Base-by-base conservation (phyloP, 1,284 basidiomycete genomes). In the Kwoniella shivajii region DNA sequence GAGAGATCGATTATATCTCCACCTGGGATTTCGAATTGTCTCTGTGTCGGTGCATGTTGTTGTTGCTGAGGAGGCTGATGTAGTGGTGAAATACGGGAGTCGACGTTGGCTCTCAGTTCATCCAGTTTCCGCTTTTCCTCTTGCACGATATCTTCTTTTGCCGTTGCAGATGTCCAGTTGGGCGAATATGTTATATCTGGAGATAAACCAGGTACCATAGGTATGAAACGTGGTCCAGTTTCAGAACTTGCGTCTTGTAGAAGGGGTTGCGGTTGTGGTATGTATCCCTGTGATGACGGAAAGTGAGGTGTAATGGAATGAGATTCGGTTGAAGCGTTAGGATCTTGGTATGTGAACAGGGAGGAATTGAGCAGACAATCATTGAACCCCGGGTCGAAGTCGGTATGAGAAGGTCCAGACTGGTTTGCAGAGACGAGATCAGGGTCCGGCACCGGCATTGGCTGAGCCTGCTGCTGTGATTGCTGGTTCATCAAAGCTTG, bases 1-100 rank as follows among this genome's bases (percentile, higher is more conserved):
- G 72, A 74, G 7, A 76, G 58, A 43, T 76, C 74, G 50, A 76
- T 73, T 16, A 76, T 55, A 44, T 76, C 45, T 16, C 45, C 45
- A 34, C 18, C 22, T 10, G 18, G 6, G 10, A 30, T 45, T 16
- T 45, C 43, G 14, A 45, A 11, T 31, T 33, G 30, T n/a, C 43
- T 36, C 13, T 39, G 16, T 29, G 41, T 26, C 14, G 41, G 13
- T 43, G 41, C 20, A 18, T n/a, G n/a, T 16, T 24, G 38, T 13
- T 43, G 41, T 11, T 42, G 7, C 13, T 42, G 20, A 13, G 16
- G 43, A 18, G 13, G 16, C 11, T 18, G 45, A 18, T 20, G 13
- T 20, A 9, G 5, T 9, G 16, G 33, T 18, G 14, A 34, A 20
- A 9, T 47, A 30, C 16, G 20, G 33, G 10, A 47, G 18, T 36